phyloP scores from a whole-genome alignment of 1,284 basidiomycete genomes.

The Sporisorium graminicola region DNA sequence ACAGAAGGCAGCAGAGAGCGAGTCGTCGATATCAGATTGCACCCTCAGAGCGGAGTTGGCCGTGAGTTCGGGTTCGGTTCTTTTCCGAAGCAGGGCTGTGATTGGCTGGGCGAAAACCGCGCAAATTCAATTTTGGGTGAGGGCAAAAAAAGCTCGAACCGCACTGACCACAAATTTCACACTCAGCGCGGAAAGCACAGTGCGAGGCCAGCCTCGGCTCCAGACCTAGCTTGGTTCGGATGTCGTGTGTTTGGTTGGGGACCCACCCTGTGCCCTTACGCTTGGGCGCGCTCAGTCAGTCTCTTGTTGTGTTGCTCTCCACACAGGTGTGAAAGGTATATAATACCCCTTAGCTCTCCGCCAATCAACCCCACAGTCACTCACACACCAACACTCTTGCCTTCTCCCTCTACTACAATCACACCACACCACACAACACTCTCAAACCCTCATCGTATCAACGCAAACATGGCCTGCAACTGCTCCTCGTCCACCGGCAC shows the following conservation, averaged over 20 bases:
- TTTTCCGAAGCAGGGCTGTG: background rate
- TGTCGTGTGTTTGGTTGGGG: background rate
- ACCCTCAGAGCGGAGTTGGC: too few relatives aligned
- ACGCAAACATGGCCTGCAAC: slow-evolving; percentile 40
- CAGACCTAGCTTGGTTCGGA: too few relatives aligned
- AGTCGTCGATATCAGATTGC: too few relatives aligned
- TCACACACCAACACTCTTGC: background rate
- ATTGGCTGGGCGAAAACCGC: slow-evolving; percentile 25
- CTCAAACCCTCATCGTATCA: background rate
- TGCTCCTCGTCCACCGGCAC: slow-evolving; percentile 28
- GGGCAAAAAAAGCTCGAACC: too few relatives aligned
- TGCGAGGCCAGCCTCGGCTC: too few relatives aligned
- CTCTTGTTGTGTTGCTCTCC: too few relatives aligned
- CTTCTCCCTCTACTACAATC: too few relatives aligned
- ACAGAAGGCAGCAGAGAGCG: too few relatives aligned
- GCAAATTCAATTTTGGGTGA: background rate
- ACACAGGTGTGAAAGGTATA: slow-evolving; percentile 10
- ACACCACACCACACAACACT: background rate
- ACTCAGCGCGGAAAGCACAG: background rate
- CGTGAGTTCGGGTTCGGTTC: too few relatives aligned
- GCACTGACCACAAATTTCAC: background rate
- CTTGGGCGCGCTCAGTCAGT: background rate
- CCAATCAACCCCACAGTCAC: background rate
- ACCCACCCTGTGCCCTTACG: too few relatives aligned
- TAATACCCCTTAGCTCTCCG: background rate